A percentile compares a stretch with the other conserved stretches of the same genome.
Evolutionary conservation across 768 basidiomycete genomes (phyloP).

Genomic region (Nevesoporus exiguus): DNA sequence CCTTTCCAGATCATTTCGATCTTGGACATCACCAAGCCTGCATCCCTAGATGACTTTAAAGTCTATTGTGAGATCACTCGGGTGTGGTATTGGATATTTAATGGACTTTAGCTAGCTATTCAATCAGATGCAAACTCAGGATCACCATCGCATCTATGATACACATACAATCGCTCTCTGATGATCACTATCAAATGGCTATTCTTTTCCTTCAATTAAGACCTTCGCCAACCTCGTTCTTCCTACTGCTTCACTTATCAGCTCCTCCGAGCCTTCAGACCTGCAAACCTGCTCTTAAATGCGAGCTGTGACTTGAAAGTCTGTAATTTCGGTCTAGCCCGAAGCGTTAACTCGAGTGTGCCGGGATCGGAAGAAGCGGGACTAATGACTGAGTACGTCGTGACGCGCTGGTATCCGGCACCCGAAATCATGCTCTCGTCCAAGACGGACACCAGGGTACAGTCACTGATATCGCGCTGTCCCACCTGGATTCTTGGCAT

Average conservation of each 20-base stretch:
- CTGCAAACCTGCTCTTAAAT: conserved; percentile 84
- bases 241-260: conserved; percentile 78
- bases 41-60: conserved; percentile 70
- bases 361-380: conserved; percentile 60
- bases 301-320: conserved; percentile 88
- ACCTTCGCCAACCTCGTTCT: conserved; percentile 4
- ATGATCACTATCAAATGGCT: conserved; percentile 80
- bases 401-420: conserved; percentile 90
- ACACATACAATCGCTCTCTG: conserved; percentile 83
- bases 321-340: conserved; percentile 84
- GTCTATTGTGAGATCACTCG: conserved; percentile 62
- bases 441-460: conserved; percentile 80
- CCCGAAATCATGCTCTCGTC: conserved; percentile 95
- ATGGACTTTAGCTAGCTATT: conserved; percentile 47
- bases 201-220: background rate
- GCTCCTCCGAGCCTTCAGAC: conserved; percentile 81
- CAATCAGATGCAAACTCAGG: conserved; percentile 91
- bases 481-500: conserved; percentile 4
- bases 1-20: conserved; percentile 78
- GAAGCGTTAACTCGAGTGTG: conserved; percentile 54
- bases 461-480: conserved; percentile 3
- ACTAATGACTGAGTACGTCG: conserved; percentile 82
- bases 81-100: background rate
- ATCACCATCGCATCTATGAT: conserved; percentile 90
- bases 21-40: conserved; percentile 84